phyloP scores from a whole-genome alignment of 345 rosid genomes.

The Salix viminalis region DNA sequence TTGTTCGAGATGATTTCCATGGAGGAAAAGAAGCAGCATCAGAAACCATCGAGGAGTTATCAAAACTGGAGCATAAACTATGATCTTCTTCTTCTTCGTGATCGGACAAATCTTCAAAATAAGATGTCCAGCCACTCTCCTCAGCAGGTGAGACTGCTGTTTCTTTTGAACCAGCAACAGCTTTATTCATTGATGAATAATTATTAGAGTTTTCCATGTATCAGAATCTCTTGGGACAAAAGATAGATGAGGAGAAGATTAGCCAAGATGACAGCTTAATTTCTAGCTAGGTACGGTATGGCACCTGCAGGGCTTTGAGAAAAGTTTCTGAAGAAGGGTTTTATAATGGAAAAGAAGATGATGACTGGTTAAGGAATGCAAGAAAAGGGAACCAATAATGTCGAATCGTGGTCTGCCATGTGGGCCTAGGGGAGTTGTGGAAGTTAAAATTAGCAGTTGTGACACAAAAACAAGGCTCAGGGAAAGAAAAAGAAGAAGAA shows the following conservation, averaged over 20 bases:
- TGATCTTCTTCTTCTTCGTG: constrained; percentile 1
- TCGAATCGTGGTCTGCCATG: constrained; percentile 30
- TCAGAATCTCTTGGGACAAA: not conserved
- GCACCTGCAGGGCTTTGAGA: not conserved
- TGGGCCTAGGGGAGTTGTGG: constrained; percentile 38
- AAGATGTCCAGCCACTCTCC: constrained; percentile 91
- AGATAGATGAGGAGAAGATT: not conserved
- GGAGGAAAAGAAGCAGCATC: constrained; percentile 63
- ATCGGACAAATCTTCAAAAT: constrained; percentile 61
- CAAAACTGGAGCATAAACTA: constrained; percentile 37
- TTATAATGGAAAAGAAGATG: not conserved
- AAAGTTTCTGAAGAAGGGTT: constrained; percentile 6
- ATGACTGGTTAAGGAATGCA: constrained; percentile 11
- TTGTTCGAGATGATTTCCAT: constrained; percentile 25
- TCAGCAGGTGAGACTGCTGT: constrained; percentile 26
- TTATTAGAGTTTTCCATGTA: constrained; percentile 25
- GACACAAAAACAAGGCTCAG: constrained; percentile 9
- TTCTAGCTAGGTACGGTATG: not conserved
- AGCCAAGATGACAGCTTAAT: not conserved
- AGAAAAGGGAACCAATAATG: constrained; percentile 24
- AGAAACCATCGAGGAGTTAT: constrained; percentile 58
- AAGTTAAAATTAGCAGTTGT: constrained; percentile 46
- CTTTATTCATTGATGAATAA: constrained; percentile 19
- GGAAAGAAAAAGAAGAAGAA: not conserved
- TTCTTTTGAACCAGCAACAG: constrained; percentile 8